Percentiles rank a stretch among this genome's conserved stretches.
Conservation (phyloP, 176 grass and related monocot genomes). For the Metroxylon sagu region DNA sequence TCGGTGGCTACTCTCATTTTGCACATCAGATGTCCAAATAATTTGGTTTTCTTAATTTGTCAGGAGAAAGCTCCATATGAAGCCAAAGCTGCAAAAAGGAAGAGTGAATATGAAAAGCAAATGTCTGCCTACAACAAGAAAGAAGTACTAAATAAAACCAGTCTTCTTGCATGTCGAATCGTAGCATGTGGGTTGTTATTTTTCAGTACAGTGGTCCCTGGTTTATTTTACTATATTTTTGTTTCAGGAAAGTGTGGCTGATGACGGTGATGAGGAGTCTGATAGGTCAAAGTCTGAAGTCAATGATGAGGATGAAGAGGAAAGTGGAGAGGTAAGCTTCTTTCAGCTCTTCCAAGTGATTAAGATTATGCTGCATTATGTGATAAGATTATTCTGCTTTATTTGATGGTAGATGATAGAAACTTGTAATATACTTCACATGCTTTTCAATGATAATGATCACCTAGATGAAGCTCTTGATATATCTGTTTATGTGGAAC, state of each 20-base stretch:
- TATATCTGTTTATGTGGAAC: too few relatives aligned
- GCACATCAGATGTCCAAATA: too few relatives aligned
- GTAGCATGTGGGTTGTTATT: neutral
- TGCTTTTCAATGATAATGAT: too few relatives aligned
- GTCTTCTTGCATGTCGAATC: neutral
- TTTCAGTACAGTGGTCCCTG: neutral
- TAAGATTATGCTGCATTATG: neutral
- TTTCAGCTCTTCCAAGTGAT: neutral
- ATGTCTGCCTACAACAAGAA: constrained; percentile 11
- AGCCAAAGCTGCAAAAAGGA: constrained; percentile 14
- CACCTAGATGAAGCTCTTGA: too few relatives aligned
- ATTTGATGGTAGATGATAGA: too few relatives aligned
- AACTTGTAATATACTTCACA: too few relatives aligned
- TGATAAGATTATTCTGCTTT: too few relatives aligned
- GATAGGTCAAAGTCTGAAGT: constrained; percentile 12
- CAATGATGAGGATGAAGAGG: constrained; percentile 8
- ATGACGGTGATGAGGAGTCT: constrained; percentile 8
- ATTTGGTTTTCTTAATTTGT: neutral
- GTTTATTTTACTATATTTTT: too few relatives aligned
- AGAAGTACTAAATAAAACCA: neutral
- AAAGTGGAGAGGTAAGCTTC: constrained; percentile 4
- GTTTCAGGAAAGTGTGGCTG: neutral
- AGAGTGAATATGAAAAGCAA: constrained; percentile 12
- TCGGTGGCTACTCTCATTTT: too few relatives aligned
- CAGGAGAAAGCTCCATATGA: constrained; percentile 10